Percentiles rank a stretch among this genome's conserved stretches.
phyloP scores from a whole-genome alignment of 2,329 filamentous ascomycete species.

The Verticillium isaacii region DNA sequence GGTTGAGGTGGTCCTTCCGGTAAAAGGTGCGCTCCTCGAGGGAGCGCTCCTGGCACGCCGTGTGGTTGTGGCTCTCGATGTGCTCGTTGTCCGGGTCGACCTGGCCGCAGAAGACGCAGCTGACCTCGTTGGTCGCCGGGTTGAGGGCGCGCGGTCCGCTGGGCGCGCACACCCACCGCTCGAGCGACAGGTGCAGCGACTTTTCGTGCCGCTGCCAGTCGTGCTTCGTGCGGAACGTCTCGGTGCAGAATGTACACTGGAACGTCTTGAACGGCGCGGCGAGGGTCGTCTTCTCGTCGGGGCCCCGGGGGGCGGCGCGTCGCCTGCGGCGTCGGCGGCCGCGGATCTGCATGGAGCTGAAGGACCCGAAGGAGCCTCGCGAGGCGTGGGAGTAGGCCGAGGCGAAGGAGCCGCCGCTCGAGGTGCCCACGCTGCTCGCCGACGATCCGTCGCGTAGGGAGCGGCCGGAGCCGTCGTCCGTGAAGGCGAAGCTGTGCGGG shows the following conservation, averaged over 20 bases:
- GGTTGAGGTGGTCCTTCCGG: slow-evolving; percentile 62
- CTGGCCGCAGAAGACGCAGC: slow-evolving; percentile 57
- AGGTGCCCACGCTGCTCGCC: slow-evolving; percentile 55
- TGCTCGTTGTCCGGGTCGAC: slow-evolving; percentile 50
- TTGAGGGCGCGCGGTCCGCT: slow-evolving; percentile 52
- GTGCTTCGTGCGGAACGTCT: slow-evolving; percentile 63
- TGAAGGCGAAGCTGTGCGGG: slow-evolving; percentile 51
- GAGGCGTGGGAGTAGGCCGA: slow-evolving; percentile 57
- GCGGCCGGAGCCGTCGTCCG: slow-evolving; percentile 55
- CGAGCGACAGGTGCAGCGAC: slow-evolving; percentile 59
- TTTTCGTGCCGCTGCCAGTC: slow-evolving; percentile 70
- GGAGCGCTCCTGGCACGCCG: slow-evolving; percentile 61
- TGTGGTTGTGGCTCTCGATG: slow-evolving; percentile 54
- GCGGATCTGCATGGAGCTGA: slow-evolving; percentile 37
- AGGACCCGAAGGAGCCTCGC: slow-evolving; percentile 50
- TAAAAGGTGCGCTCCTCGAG: slow-evolving; percentile 61
- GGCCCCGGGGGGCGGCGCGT: slow-evolving; percentile 31
- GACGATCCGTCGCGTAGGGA: slow-evolving; percentile 58
- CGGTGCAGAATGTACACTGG: slow-evolving; percentile 66
- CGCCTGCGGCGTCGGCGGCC: slow-evolving; percentile 46
- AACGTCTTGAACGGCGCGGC: slow-evolving; percentile 48
- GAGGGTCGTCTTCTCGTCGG: slow-evolving; percentile 30
- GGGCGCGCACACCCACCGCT: slow-evolving; percentile 61
- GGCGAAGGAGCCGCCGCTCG: slow-evolving; percentile 52
- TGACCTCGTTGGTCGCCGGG: slow-evolving; percentile 51